phyloP scores from a whole-genome alignment of 495 filamentous ascomycete genomes.

The Podospora conica region DNA sequence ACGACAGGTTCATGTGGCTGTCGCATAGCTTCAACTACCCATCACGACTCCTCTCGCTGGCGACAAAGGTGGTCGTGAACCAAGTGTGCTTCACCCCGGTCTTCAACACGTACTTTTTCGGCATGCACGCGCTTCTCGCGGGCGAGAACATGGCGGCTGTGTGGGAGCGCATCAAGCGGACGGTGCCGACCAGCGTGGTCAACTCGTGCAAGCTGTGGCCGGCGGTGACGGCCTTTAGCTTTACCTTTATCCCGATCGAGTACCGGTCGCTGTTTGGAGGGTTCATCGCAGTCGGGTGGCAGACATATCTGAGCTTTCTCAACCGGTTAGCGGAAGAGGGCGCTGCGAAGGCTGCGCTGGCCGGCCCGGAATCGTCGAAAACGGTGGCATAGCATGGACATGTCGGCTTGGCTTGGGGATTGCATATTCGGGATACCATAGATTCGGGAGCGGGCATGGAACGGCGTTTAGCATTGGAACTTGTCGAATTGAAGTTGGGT shows the following conservation, averaged over 20 bases:
- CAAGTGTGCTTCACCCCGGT: constrained; percentile 77
- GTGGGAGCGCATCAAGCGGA: constrained; percentile 62
- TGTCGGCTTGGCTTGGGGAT: neutral
- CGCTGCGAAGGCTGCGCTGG: neutral
- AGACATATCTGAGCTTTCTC: constrained; percentile 79
- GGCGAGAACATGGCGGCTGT: constrained; percentile 54
- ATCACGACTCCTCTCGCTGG: constrained; percentile 61
- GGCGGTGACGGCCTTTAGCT: constrained; percentile 78
- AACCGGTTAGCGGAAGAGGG: constrained; percentile 62
- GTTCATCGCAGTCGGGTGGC: constrained; percentile 78
- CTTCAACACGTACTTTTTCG: constrained; percentile 92
- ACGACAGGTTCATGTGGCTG: constrained; percentile 70
- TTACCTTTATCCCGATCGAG: constrained; percentile 72
- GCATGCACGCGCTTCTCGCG: constrained; percentile 63
- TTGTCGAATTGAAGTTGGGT: neutral
- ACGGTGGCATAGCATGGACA: constrained; percentile 14
- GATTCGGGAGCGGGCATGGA: neutral
- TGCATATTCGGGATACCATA: constrained; percentile 9
- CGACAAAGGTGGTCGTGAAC: constrained; percentile 73
- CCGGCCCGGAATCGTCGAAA: neutral
- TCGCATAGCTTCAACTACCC: constrained; percentile 73
- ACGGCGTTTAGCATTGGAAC: constrained; percentile 1
- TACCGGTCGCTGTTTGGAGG: constrained; percentile 76
- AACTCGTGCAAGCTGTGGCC: constrained; percentile 91
- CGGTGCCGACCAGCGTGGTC: constrained; percentile 66